A percentile compares a stretch with the other conserved stretches of the same genome.
Conservation (phyloP, 164 flowering plant genomes). For the Platanus orientalis region DNA sequence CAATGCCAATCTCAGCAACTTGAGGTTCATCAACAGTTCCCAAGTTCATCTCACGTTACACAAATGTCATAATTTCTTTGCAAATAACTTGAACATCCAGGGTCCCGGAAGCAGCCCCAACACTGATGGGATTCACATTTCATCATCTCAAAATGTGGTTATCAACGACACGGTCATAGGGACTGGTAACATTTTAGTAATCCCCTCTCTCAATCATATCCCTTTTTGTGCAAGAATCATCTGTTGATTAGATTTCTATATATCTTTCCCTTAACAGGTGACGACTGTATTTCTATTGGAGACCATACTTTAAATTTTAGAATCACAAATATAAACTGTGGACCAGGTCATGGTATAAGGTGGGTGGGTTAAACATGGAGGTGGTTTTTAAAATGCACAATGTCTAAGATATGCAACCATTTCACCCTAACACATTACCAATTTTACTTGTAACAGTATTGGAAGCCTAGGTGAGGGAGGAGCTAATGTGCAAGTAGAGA, state of each 20-base stretch:
- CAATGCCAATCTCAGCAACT: background rate
- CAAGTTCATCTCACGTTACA: conserved; percentile 14
- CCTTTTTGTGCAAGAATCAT: too few species aligned
- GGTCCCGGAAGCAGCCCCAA: conserved; percentile 29
- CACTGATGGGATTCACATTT: conserved; percentile 34
- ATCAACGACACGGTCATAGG: conserved; percentile 9
- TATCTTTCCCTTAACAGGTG: conserved; percentile 19
- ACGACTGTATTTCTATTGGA: conserved; percentile 33
- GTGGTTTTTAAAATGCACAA: background rate
- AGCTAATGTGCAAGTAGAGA: conserved; percentile 33
- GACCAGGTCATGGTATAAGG: conserved; percentile 44
- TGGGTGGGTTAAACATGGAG: background rate
- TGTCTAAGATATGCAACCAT: too few species aligned
- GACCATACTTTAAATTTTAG: conserved; percentile 17
- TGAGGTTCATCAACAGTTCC: conserved; percentile 14
- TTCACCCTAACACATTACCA: too few species aligned
- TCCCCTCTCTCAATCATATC: background rate
- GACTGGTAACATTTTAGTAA: conserved; percentile 13
- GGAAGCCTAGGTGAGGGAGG: conserved; percentile 56
- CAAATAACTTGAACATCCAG: conserved; percentile 10
- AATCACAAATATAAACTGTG: conserved; percentile 20
- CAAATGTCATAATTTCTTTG: background rate
- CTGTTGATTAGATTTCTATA: too few species aligned
- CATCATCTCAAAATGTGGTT: background rate
- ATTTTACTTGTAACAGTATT: conserved; percentile 24